Base-by-base conservation (phyloP, 176 grass and related monocot species). In the Triticum dicoccoides region DNA sequence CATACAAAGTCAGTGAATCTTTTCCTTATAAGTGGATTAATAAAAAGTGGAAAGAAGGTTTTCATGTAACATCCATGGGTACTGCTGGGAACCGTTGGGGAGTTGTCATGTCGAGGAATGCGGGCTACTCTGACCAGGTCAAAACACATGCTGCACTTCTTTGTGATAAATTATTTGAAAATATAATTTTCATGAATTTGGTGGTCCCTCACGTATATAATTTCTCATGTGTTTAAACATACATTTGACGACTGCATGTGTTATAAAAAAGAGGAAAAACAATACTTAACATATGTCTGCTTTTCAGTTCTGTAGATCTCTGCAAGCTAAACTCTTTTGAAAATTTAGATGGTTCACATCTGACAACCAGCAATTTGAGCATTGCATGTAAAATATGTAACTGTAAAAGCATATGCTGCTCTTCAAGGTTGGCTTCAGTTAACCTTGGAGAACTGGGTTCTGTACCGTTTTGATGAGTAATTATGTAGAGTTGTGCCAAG, bases 1-100 rank as follows among this genome's bases (percentile, higher is more conserved):
- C 95, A 11, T 97, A 94, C 77, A 97, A 97, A 94, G 95, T 97
- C 67, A 92, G 95, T 32, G 90, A 94, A 88, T 91, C 90, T 66
- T 97, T 97, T 89, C 95, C 95, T 87, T 94, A 92, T 77, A 97
- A 97, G 78, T 97, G 95, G 95, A 97, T 97, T 72, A 97, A 94
- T 77, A 94, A 92, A 70, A 97, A 97, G 58, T 97, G 95, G 95
- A 97, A 92, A 88, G 95, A 97, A 94, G 92, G 95, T 63, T 97
- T 92, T 75, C 92, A 97, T 87, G 92, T 97, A 44, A 94, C 95
- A 82, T 94, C 95, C 23, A 94, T 97, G 92, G 91, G 90, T 34
- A 87, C 92, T 65, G 88, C 92, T 78, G 92, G 92, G 37, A 87
- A 87, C 62, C 86, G 92, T 24, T 97, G 92, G 95, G 95, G 88